These are phyloP conservation scores for Phytophthora brassicae DNA, from an alignment of 352 stramenopile genomes.

Conservation along the genomic window DNA sequence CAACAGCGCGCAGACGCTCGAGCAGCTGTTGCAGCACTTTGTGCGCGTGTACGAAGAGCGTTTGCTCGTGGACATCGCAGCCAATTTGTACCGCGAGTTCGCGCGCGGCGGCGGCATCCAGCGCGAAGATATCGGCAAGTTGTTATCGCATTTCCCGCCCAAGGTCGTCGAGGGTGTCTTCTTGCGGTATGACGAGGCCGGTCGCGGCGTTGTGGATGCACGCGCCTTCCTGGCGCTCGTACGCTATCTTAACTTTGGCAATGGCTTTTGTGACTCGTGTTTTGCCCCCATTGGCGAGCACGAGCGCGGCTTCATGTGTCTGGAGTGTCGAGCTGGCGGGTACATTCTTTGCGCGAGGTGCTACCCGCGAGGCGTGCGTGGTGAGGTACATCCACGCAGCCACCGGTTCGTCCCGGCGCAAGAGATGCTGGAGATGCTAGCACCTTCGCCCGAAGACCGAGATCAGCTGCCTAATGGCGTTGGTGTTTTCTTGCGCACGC, in stretches of 20 bases:
- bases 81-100: slow-evolving; percentile 38
- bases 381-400: slow-evolving; percentile 22
- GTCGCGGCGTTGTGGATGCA: slow-evolving; percentile 35
- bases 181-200: slow-evolving; percentile 33
- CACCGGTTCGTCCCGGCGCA: slow-evolving; percentile 35
- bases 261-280: slow-evolving; percentile 47
- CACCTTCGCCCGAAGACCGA: slow-evolving; percentile 24
- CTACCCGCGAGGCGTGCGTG: slow-evolving; percentile 31
- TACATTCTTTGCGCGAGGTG: slow-evolving; percentile 40
- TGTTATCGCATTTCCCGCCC: slow-evolving; percentile 34
- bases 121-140: slow-evolving; percentile 31
- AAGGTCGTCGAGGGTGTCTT: slow-evolving; percentile 38
- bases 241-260: slow-evolving; percentile 47
- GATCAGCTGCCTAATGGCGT: slow-evolving; percentile 38
- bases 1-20: slow-evolving; percentile 20
- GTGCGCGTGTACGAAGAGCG: slow-evolving; percentile 43
- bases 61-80: slow-evolving; percentile 40
- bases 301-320: slow-evolving; percentile 40
- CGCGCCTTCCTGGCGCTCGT: slow-evolving; percentile 40
- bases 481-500: slow-evolving; percentile 34
- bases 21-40: slow-evolving; percentile 30
- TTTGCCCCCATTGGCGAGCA: slow-evolving; percentile 38
- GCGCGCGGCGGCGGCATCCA: slow-evolving; percentile 34
- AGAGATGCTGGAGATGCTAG: slow-evolving; percentile 38
- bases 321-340: slow-evolving; percentile 34